Base-by-base conservation (phyloP, 495 filamentous ascomycete genomes). In the Tuber aestivum region DNA sequence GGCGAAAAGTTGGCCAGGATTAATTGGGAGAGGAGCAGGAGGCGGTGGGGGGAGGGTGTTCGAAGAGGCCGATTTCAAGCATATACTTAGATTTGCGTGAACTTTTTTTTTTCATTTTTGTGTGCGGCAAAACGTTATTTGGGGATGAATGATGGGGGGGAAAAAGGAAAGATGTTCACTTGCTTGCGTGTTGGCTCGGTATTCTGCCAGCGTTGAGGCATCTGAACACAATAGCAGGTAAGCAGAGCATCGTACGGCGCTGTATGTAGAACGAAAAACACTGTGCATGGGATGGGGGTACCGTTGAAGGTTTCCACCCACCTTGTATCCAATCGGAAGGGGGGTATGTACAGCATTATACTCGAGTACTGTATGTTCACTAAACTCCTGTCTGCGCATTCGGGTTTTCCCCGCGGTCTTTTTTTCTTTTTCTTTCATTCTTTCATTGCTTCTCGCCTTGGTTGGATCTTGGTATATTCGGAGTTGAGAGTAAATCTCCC, bases 11-110 rank as follows among this genome's bases (percentile, higher is more conserved):
- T 65, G 56, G 56, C 56, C 27, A 4, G 56, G 12, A 35, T 65
- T 35, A 65, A 65, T 65, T 65, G 32, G 56, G 14, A 65, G 32
- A n/a, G n/a, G 72, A 38, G 50, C 48, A 74, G 21, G 50, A 74
- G 12, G 50, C 45, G 35, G 50, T 35, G 38, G 21, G 8, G 42
- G 10, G 32, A 38, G 50, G 32, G 41, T 40, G 4, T 41, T 68
- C 32, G 56, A 65, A 65, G 16, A 65, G n/a, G 18, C 35, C 56
- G 56, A 65, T 65, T 65, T 65, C 56, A 65, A 65, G 27, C 56
- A 65, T 35, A 65, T 65, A 65, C 10, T 35, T 65, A 65, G 56
- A 65, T 65, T 65, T 65, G 27, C 27, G 27, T 35, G 56, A 65
- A 12, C 27, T 12, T 65, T 65, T 65, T 65, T 65, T 61, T 65